Evolutionary conservation across 2,329 filamentous ascomycete genomes (phyloP).

Genomic region (Calonectria ilicicola): DNA sequence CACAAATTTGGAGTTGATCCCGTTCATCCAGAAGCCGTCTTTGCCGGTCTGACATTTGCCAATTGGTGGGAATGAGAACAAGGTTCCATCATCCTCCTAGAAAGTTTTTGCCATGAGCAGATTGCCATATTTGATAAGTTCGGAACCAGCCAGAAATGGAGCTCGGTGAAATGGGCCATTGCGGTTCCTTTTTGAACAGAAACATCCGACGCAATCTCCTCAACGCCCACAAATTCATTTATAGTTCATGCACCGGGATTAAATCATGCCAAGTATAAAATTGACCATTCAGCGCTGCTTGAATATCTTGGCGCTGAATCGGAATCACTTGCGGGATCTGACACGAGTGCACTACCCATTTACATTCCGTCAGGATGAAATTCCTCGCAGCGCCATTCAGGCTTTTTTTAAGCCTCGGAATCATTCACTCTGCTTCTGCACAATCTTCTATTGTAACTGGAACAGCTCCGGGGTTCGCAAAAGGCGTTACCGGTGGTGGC

Average conservation of each 20-base stretch:
- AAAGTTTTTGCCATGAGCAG: not conserved
- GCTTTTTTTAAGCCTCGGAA: not conserved
- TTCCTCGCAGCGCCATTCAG: not conserved
- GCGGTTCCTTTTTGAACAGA: not conserved
- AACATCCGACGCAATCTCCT: no score
- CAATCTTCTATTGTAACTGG: not conserved
- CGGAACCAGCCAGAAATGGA: not conserved
- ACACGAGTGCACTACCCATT: no score
- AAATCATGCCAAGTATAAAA: not conserved
- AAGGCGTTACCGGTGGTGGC: not conserved
- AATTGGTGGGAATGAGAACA: conserved; percentile 7
- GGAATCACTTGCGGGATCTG: not conserved
- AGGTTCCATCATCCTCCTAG: not conserved
- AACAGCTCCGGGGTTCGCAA: not conserved
- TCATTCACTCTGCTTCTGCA: not conserved
- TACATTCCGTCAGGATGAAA: not conserved
- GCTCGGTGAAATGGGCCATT: not conserved
- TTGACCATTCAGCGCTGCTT: not conserved
- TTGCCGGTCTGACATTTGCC: not conserved
- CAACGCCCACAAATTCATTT: no score
- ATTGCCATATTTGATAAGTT: not conserved
- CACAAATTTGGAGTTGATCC: not conserved
- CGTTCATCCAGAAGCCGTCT: not conserved
- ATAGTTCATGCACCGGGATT: no score
- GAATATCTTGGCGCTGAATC: not conserved